Conservation (phyloP, 2,329 filamentous ascomycete genomes). For the Alternaria metachromatica region DNA sequence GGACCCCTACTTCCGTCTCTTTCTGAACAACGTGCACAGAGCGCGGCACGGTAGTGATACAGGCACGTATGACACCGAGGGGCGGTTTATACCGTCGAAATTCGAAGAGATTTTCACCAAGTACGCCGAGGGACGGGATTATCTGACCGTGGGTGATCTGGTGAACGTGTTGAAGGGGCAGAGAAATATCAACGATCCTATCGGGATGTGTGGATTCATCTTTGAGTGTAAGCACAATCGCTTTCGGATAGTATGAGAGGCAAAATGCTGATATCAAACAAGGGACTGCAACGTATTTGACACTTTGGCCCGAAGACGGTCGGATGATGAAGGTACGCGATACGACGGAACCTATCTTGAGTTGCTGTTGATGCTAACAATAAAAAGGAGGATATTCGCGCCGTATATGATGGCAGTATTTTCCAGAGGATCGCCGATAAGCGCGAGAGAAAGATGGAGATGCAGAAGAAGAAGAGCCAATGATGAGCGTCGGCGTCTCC, state of each 20-base stretch:
- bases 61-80: conserved; percentile 54
- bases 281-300: conserved; percentile 59
- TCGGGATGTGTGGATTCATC: conserved; percentile 54
- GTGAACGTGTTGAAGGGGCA: conserved; percentile 51
- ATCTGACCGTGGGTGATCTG: conserved; percentile 51
- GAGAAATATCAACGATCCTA: conserved; percentile 50
- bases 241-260: not conserved
- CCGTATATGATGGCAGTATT: conserved; percentile 61
- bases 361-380: not conserved
- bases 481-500: not conserved
- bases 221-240: conserved; percentile 50
- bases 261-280: conserved; percentile 16
- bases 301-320: conserved; percentile 64
- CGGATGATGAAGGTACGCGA: conserved; percentile 55
- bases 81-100: conserved; percentile 54
- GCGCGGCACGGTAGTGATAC: conserved; percentile 55
- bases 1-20: conserved; percentile 53
- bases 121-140: conserved; percentile 50
- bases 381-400: conserved; percentile 58
- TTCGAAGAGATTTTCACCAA: conserved; percentile 59
- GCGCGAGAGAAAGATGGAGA: conserved; percentile 2
- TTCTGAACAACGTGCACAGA: conserved; percentile 50
- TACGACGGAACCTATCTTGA: not conserved
- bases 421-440: conserved; percentile 49
- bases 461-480: not conserved